phyloP scores from a whole-genome alignment of 192 early-diverging fungal genomes.

The Backusella luteola region DNA sequence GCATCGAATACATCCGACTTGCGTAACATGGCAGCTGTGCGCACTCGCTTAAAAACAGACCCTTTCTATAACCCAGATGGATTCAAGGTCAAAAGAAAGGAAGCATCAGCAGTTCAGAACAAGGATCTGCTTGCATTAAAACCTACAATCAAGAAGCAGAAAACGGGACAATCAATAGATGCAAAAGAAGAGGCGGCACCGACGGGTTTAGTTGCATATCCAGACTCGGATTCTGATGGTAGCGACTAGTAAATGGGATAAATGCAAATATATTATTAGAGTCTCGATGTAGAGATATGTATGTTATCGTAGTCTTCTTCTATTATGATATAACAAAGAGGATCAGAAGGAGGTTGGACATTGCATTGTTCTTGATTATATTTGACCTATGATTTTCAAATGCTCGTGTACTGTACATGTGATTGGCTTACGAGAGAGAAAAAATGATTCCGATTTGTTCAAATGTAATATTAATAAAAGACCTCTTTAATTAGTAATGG shows the following conservation, averaged over 20 bases:
- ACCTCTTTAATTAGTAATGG: not conserved
- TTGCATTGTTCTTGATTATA: not conserved
- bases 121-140: not conserved
- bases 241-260: not conserved
- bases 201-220: not conserved
- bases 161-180: not conserved
- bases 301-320: not conserved
- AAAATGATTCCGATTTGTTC: not conserved
- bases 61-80: constrained; percentile 33
- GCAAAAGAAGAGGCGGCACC: not conserved
- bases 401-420: not conserved
- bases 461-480: not conserved
- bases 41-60: constrained; percentile 43
- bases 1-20: constrained; percentile 5
- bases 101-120: not conserved
- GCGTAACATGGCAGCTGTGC: constrained; percentile 14
- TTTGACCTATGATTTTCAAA: not conserved
- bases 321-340: not conserved
- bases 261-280: not conserved
- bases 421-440: not conserved
- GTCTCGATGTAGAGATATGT: not conserved
- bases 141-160: not conserved
- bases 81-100: not conserved
- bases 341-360: not conserved
- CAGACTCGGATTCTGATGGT: constrained; percentile 10